Evolutionary conservation across 176 grass and related monocot genomes (phyloP).

Genomic region (Avena atlantica): DNA sequence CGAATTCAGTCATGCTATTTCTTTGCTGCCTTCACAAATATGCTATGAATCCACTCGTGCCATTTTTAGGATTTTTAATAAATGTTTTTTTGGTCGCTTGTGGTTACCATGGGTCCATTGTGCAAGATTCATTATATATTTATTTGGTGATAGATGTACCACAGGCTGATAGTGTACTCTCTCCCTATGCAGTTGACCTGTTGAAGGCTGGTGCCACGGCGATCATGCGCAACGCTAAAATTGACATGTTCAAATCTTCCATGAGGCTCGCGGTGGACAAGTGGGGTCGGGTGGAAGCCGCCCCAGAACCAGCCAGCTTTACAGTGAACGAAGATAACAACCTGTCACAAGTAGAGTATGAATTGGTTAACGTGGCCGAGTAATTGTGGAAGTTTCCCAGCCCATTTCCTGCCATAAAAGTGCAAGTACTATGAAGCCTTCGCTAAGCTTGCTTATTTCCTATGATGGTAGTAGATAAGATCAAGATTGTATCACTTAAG

Average conservation of each 20-base stretch:
- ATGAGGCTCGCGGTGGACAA: constrained; percentile 95
- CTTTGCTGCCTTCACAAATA: background rate
- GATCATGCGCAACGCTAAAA: constrained; percentile 85
- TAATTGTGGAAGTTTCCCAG: constrained; percentile 21
- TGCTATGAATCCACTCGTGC: constrained; percentile 5
- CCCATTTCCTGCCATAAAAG: constrained; percentile 39
- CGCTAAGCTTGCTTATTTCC: constrained; percentile 48
- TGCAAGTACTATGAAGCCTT: constrained; percentile 42
- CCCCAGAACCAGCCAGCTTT: constrained; percentile 74
- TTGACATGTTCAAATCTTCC: constrained; percentile 92
- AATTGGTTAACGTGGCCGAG: constrained; percentile 77
- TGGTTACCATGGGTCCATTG: background rate
- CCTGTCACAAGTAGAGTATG: constrained; percentile 86
- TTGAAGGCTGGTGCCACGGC: constrained; percentile 70
- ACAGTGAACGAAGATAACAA: constrained; percentile 87
- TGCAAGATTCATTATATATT: background rate
- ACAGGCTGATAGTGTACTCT: constrained; percentile 25
- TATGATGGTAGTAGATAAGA: constrained; percentile 43
- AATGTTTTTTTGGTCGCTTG: too few species aligned
- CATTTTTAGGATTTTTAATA: background rate
- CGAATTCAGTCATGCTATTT: background rate
- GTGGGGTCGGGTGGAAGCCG: constrained; percentile 75
- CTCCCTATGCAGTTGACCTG: constrained; percentile 62
- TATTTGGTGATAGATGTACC: too few species aligned
- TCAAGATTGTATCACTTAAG: constrained; percentile 29